phyloP scores from a whole-genome alignment of 2,329 filamentous ascomycete genomes.

The Cordyceps farinosa region DNA sequence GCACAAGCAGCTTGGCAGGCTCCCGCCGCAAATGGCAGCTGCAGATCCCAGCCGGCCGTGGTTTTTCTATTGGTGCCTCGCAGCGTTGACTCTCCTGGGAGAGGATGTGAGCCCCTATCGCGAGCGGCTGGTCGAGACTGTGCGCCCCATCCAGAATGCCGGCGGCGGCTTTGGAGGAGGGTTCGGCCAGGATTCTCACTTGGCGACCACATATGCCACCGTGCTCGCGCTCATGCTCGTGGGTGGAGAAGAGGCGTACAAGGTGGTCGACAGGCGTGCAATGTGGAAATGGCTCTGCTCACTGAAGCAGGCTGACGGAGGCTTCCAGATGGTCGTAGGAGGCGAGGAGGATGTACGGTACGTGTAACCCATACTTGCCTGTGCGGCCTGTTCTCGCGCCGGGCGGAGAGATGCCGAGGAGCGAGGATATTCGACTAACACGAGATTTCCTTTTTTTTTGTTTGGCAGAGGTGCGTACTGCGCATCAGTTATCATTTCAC shows the following conservation, averaged over 20 bases:
- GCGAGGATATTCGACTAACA: constrained; percentile 8
- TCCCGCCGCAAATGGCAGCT: constrained; percentile 67
- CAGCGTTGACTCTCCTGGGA: constrained; percentile 70
- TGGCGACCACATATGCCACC: constrained; percentile 84
- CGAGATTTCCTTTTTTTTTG: constrained; percentile 22
- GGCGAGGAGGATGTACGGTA: constrained; percentile 92
- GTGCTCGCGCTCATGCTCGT: constrained; percentile 75
- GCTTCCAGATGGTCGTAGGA: constrained; percentile 81
- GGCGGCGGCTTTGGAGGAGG: constrained; percentile 88
- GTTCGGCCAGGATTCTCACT: constrained; percentile 84
- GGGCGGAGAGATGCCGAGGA: neutral
- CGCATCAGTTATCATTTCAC: constrained; percentile 76
- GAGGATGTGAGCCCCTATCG: constrained; percentile 68
- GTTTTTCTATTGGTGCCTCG: constrained; percentile 90
- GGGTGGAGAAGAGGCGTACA: constrained; percentile 69
- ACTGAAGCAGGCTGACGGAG: constrained; percentile 82
- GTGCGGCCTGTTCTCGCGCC: neutral
- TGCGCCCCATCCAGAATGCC: constrained; percentile 75
- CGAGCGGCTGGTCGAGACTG: constrained; percentile 67
- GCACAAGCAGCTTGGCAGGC: constrained; percentile 51
- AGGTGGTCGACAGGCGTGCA: constrained; percentile 71
- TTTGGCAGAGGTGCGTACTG: constrained; percentile 77
- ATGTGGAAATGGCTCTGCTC: constrained; percentile 90
- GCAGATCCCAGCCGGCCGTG: constrained; percentile 88
- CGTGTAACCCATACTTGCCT: constrained; percentile 26